Evolutionary conservation across 139 green algal genomes (phyloP), one percentile per base, ranked within the genome.

Genomic region (Chlamydomonas eustigma): DNA sequence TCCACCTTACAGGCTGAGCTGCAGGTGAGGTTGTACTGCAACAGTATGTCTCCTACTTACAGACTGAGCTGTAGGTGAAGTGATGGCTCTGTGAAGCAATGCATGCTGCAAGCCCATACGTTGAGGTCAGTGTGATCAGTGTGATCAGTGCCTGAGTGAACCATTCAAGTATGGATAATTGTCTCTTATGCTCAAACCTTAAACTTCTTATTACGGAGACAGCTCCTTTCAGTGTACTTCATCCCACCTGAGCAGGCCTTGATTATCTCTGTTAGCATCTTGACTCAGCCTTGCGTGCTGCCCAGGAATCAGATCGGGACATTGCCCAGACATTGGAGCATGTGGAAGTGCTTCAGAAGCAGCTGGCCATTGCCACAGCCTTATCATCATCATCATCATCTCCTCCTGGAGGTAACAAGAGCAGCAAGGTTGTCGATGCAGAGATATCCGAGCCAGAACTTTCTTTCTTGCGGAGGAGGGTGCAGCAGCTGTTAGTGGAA

Each of bases 281-380:
- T n/a, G n/a, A n/a, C n/a, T 5, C 25, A 12, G 30, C 34, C 24
- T 3, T 69, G 12, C 44, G 12, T 58, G 44, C 12, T 37, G n/a
- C 5, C 58, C 64, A 84, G 35, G 85, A 85, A 33, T 87, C 80
- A 18, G 82, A 90, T 51, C 35, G 34, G 31, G 85, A 90, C 67
- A 64, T 87, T 50, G 72, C 77, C 50, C 75, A 87, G 63, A 75
- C 78, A 5, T 33, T 85, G 78, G 51, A 81, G 33, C 82, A 90
- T 58, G n/a, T 85, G 8, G 68, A 86, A 34, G 67, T 90, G 6
- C 73, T 90, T 68, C 85, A 88, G 69, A 50, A n/a, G 8, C 84
- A 89, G 74, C 69, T 83, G 36, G 70, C 38, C 4, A 44, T 30
- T 18, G 18, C 35, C 44, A 50, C 34, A 1, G 50, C 28, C 31